Conservation (phyloP, 805 yeast species). For the Barnettozyma populi region DNA sequence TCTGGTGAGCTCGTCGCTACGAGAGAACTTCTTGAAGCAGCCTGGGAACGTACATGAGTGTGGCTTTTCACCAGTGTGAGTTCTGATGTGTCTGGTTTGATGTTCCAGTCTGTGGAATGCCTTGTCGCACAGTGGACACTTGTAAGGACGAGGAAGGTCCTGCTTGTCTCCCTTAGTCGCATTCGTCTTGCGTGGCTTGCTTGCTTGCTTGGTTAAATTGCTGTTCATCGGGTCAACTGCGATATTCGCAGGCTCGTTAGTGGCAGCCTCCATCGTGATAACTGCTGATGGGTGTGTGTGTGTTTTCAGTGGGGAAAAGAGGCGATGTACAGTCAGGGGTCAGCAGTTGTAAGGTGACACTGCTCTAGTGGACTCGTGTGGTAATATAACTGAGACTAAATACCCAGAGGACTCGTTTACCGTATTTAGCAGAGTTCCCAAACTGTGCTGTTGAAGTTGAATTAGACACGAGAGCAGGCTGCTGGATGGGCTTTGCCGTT, state of each 20-base stretch:
- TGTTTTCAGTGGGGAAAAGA: neutral
- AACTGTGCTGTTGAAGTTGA: neutral
- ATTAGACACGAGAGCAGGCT: neutral
- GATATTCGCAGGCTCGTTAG: neutral
- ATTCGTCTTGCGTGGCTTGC: neutral
- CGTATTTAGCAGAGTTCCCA: neutral
- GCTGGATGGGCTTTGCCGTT: neutral
- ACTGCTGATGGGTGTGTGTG: neutral
- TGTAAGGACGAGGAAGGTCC: conserved; percentile 49
- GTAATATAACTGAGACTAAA: neutral
- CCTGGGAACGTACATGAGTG: conserved; percentile 71
- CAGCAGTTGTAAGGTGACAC: neutral
- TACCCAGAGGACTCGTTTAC: neutral
- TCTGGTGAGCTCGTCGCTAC: conserved; percentile 71
- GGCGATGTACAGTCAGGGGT: neutral
- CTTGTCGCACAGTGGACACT: conserved; percentile 68
- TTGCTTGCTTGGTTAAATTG: neutral
- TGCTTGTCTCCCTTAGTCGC: conserved; percentile 13
- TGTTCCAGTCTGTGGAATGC: conserved; percentile 75
- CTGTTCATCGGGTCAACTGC: neutral
- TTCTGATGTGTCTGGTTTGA: conserved; percentile 72
- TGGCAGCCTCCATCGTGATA: neutral
- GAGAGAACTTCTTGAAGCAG: conserved; percentile 59
- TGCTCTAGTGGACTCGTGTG: neutral
- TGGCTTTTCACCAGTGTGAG: conserved; percentile 81